Evolutionary conservation across 2,329 filamentous ascomycete species (phyloP), one percentile per base, ranked within the genome.

Genomic region (Diaporthe sp.): DNA sequence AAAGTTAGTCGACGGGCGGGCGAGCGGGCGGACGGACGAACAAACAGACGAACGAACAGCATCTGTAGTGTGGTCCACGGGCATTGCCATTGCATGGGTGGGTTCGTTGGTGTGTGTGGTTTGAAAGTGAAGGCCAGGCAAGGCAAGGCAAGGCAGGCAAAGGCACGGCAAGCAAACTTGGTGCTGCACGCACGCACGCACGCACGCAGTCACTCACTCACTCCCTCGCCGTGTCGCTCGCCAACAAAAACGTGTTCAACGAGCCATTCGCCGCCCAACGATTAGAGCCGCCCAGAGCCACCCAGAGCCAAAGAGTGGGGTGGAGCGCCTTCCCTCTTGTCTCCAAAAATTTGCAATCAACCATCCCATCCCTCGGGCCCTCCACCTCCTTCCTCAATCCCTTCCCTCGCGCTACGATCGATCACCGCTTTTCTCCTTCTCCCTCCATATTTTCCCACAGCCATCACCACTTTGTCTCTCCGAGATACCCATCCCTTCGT

Each of bases 271-370:
- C 57, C 69, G 69, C 69, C 69, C 69, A 71, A 71, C 69, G 69
- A 71, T 58, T 71, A 60, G 69, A 61, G 54, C 69, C 55, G 68
- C 54, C 68, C 68, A 61, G 68, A 58, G 47, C 54, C 68, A 58
- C 54, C 68, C 68, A 61, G 68, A 58, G 47, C 54, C 68, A 58
- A 58, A 71, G 58, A 71, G 69, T 71, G 69, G 69, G 69, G 69
- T 72, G 69, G 69, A 64, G 69, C 69, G 55, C 69, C 58, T 71
- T 72, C 69, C 69, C 57, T 72, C 69, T 72, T 72, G 57, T 71
- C 69, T 71, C 69, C 69, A 64, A 72, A 72, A 72, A 64, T 72
- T 72, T 72, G 69, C 69, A 72, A 72, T 72, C 69, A 64, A 72
- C 69, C 69, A 72, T 72, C 69, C 45, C 45, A 61, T 72, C 69